Conservation (phyloP, 2,329 filamentous ascomycete species). For the Pyricularia pennisetigena region DNA sequence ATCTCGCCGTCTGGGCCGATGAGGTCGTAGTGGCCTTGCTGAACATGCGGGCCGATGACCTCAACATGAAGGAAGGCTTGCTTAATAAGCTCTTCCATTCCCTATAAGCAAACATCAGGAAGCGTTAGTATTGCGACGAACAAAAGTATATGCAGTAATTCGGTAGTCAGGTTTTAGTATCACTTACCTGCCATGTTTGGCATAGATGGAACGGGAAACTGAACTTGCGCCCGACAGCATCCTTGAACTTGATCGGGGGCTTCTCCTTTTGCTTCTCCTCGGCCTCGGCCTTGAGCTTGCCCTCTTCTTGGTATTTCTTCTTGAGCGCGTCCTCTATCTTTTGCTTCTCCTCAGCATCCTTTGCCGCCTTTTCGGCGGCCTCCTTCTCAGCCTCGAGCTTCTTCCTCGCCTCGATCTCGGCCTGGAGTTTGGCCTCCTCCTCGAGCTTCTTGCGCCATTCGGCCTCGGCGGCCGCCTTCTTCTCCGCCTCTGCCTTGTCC, state of each 20-base stretch:
- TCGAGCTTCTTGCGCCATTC: constrained; percentile 36
- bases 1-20: constrained; percentile 73
- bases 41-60: constrained; percentile 64
- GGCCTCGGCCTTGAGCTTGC: constrained; percentile 33
- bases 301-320: constrained; percentile 35
- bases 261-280: constrained; percentile 46
- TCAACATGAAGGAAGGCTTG: constrained; percentile 77
- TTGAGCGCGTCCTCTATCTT: constrained; percentile 47
- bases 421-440: constrained; percentile 30
- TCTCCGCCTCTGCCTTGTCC: constrained; percentile 18
- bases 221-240: constrained; percentile 84
- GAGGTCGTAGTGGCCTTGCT: constrained; percentile 71
- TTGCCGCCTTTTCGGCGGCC: constrained; percentile 30
- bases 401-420: constrained; percentile 29
- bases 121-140: neutral
- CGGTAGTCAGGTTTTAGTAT: neutral
- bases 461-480: constrained; percentile 21
- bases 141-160: neutral
- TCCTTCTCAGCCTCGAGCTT: constrained; percentile 37
- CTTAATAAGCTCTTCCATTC: constrained; percentile 79
- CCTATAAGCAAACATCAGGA: constrained; percentile 38
- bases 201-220: constrained; percentile 84
- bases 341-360: constrained; percentile 40
- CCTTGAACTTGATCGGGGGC: constrained; percentile 78
- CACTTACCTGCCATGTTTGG: constrained; percentile 69